These are phyloP conservation scores for Xylaria sp. DNA, from an alignment of 2,329 filamentous ascomycete genomes.

Conservation along the genomic window DNA sequence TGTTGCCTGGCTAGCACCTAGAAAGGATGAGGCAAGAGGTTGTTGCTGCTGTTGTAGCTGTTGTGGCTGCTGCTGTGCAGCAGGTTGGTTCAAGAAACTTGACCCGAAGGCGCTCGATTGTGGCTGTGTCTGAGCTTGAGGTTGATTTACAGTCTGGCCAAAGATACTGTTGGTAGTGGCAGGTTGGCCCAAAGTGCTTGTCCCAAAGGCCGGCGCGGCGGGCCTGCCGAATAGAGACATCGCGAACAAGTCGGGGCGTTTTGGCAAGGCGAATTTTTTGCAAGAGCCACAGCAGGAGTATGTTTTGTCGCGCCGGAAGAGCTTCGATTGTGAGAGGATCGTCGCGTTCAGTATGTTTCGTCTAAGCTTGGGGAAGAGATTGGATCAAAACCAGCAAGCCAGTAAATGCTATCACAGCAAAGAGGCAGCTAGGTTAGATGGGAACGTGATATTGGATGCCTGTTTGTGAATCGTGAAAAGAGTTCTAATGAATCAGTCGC, in stretches of 20 bases:
- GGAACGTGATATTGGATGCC: background rate
- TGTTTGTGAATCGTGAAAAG: background rate
- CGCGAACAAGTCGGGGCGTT: background rate
- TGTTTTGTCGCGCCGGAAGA: conserved; percentile 3
- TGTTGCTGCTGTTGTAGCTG: conserved; percentile 51
- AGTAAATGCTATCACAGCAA: background rate
- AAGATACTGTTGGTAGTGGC: conserved; percentile 52
- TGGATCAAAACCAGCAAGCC: conserved; percentile 13
- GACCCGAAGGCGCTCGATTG: conserved; percentile 40
- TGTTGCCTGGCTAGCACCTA: conserved; percentile 57
- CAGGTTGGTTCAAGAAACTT: conserved; percentile 49
- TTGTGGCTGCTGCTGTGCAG: conserved; percentile 53
- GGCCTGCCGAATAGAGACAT: conserved; percentile 46
- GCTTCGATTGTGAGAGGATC: background rate
- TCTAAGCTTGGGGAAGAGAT: conserved; percentile 15
- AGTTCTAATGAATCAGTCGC: background rate
- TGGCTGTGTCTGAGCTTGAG: conserved; percentile 48
- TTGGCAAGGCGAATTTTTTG: background rate
- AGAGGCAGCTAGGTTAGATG: background rate
- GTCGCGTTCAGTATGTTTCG: conserved; percentile 10
- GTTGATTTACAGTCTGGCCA: conserved; percentile 54
- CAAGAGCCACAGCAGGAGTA: background rate
- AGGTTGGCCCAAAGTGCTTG: conserved; percentile 37
- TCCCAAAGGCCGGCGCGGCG: conserved; percentile 39
- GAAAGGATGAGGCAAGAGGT: conserved; percentile 55